phyloP scores from a whole-genome alignment of 805 yeast genomes.

The Saturnispora saitoi region DNA sequence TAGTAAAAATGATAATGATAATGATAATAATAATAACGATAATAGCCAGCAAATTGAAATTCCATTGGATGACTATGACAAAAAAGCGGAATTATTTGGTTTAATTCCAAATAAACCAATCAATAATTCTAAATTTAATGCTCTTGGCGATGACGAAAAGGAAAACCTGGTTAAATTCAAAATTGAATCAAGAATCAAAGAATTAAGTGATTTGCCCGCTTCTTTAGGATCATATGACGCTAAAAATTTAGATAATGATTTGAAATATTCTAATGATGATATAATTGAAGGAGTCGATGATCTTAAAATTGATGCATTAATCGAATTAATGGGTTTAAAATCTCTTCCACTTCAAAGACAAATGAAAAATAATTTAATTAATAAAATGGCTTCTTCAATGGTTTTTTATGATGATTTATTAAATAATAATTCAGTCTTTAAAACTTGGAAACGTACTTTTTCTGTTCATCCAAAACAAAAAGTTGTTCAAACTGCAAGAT shows the following conservation, averaged over 20 bases:
- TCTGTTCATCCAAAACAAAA: conserved; percentile 61
- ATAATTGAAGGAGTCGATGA: conserved; percentile 41
- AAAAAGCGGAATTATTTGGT: conserved; percentile 36
- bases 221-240: conserved; percentile 56
- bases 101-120: conserved; percentile 23
- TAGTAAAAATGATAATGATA: too few species aligned
- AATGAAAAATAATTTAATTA: conserved; percentile 51
- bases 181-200: conserved; percentile 48
- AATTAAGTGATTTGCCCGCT: conserved; percentile 59
- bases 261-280: conserved; percentile 35
- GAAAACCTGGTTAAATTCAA: conserved; percentile 49
- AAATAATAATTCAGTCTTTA: conserved; percentile 44
- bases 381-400: conserved; percentile 28
- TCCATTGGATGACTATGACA: conserved; percentile 25
- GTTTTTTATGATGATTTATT: conserved; percentile 46
- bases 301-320: conserved; percentile 53
- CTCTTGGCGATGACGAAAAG: conserved; percentile 41
- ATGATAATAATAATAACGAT: too few species aligned
- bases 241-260: conserved; percentile 23
- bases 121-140: conserved; percentile 30
- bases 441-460: conserved; percentile 61
- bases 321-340: conserved; percentile 63
- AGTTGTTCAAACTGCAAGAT: conserved; percentile 64
- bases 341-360: conserved; percentile 63
- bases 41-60: conserved; percentile 10